These are phyloP conservation scores for Ogataea angusta DNA, from an alignment of 805 yeast genomes.

Conservation along the genomic window DNA sequence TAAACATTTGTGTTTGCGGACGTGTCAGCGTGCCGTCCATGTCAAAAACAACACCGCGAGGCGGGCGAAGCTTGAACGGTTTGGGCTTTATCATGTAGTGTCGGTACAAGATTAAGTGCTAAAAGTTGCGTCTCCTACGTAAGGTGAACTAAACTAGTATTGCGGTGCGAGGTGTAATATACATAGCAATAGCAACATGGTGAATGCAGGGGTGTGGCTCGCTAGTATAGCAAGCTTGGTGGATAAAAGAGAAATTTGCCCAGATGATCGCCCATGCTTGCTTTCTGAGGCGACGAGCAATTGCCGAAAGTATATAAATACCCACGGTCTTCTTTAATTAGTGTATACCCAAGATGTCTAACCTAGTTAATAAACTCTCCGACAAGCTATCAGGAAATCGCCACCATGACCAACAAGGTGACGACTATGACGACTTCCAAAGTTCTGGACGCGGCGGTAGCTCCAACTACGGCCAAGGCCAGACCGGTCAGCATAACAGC, in stretches of 20 bases:
- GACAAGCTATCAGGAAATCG: conserved; percentile 10
- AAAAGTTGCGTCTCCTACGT: neutral
- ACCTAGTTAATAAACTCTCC: conserved; percentile 9
- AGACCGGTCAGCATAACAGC: neutral
- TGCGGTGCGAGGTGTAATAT: conserved; percentile 3
- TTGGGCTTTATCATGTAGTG: conserved; percentile 2
- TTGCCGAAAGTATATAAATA: conserved; percentile 1
- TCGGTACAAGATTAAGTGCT: neutral
- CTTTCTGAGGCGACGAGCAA: conserved; percentile 5
- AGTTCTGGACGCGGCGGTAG: neutral
- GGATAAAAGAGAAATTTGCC: too few relatives aligned
- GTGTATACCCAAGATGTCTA: conserved; percentile 5
- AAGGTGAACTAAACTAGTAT: neutral
- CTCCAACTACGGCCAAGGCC: neutral
- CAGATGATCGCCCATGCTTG: neutral
- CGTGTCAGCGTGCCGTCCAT: conserved; percentile 77
- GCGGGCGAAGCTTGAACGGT: conserved; percentile 1
- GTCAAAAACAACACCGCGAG: conserved; percentile 59
- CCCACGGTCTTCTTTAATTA: neutral
- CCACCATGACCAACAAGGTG: conserved; percentile 4
- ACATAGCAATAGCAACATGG: too few relatives aligned
- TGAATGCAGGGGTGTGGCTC: neutral
- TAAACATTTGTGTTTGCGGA: conserved; percentile 50
- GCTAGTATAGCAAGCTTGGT: neutral
- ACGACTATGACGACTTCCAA: conserved; percentile 4